phyloP scores from a whole-genome alignment of 2,329 filamentous ascomycete species.

The Ophiostoma sp. region DNA sequence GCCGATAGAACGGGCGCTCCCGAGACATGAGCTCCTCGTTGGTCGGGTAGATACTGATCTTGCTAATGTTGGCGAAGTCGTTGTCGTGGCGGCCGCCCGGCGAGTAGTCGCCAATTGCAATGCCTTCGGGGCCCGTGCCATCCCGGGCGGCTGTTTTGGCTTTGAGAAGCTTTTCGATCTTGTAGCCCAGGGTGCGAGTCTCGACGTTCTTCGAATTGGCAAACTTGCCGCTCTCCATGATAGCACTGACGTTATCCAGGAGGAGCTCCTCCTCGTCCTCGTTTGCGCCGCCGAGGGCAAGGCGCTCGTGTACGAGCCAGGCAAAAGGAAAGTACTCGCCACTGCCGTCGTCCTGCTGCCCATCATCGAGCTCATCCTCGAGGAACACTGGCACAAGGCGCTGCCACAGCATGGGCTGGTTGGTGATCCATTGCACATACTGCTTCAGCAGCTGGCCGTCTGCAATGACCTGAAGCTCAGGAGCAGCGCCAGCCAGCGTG shows the following conservation, averaged over 20 bases:
- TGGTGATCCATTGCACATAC: conserved; percentile 43
- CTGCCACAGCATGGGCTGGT: conserved; percentile 53
- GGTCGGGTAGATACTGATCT: conserved; percentile 62
- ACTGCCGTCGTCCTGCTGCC: conserved; percentile 28
- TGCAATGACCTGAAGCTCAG: conserved; percentile 44
- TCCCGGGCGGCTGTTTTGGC: conserved; percentile 22
- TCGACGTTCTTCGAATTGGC: conserved; percentile 30
- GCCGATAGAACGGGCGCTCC: conserved; percentile 51
- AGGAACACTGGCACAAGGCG: conserved; percentile 37
- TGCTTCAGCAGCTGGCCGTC: conserved; percentile 46
- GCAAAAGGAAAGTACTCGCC: conserved; percentile 37
- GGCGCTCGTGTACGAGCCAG: conserved; percentile 47
- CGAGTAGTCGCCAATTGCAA: conserved; percentile 19
- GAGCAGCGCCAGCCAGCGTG: conserved; percentile 37
- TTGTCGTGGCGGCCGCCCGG: conserved; percentile 71
- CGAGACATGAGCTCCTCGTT: conserved; percentile 56
- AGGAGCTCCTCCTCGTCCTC: conserved; percentile 26
- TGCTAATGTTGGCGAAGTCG: conserved; percentile 56
- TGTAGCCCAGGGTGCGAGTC: conserved; percentile 31
- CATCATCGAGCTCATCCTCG: conserved; percentile 33
- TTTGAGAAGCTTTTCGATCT: conserved; percentile 38
- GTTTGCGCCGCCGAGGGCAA: conserved; percentile 35
- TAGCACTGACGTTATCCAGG: conserved; percentile 28
- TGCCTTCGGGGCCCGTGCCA: background rate
- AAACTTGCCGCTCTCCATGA: conserved; percentile 29